Conservation (phyloP, 2,329 filamentous ascomycete species). For the Hypoxylon sp. region DNA sequence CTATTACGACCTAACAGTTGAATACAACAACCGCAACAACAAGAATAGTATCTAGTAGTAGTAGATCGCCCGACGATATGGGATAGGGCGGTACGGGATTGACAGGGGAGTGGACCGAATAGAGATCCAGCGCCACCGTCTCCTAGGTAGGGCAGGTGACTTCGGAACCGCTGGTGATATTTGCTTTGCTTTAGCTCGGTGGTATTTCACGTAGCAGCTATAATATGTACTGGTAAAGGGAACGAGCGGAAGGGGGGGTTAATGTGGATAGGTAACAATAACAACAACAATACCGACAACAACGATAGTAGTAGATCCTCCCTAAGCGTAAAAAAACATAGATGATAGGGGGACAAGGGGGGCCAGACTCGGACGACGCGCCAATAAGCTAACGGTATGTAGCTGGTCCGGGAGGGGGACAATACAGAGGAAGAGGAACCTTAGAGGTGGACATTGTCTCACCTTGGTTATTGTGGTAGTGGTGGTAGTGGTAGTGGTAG, state of each 20-base stretch:
- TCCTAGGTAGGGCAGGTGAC: constrained; percentile 44
- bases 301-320: constrained; percentile 28
- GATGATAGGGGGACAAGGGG: constrained; percentile 13
- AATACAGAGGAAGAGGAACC: constrained; percentile 30
- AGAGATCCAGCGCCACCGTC: constrained; percentile 40
- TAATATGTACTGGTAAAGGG: constrained; percentile 11
- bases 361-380: constrained; percentile 17
- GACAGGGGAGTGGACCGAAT: constrained; percentile 37
- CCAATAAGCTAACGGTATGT: constrained; percentile 24
- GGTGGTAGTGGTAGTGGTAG: constrained; percentile 1
- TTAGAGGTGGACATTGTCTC: constrained; percentile 44
- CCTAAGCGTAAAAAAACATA: constrained; percentile 12
- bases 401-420: constrained; percentile 12
- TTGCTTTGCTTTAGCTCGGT: constrained; percentile 32
- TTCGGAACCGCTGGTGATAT: constrained; percentile 27
- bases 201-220: constrained; percentile 40
- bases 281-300: constrained; percentile 30
- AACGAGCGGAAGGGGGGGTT: constrained; percentile 21
- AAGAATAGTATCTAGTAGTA: constrained; percentile 21
- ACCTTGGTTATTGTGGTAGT: constrained; percentile 30
- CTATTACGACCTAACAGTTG: constrained; percentile 39
- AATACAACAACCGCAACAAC: constrained; percentile 31
- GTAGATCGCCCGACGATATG: constrained; percentile 41
- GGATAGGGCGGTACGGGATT: constrained; percentile 45
- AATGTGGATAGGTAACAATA: constrained; percentile 31